Evolutionary conservation across 2,329 filamentous ascomycete species (phyloP).

Genomic region (Scytalidium lignicola): DNA sequence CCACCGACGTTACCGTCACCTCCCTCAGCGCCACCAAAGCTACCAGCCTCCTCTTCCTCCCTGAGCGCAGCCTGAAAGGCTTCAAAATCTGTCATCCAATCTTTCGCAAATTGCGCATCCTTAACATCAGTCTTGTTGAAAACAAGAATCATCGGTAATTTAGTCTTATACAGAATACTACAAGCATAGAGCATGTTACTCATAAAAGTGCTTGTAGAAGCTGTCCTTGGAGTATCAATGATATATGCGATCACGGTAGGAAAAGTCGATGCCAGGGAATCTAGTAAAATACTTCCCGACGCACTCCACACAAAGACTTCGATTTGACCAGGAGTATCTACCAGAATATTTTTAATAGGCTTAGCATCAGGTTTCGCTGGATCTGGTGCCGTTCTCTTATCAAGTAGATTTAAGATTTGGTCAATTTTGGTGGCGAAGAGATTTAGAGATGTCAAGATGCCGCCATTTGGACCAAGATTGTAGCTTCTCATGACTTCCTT

Average conservation of each 20-base stretch:
- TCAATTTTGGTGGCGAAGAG: slow-evolving; percentile 98
- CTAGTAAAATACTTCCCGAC: slow-evolving; percentile 87
- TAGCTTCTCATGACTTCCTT: slow-evolving; percentile 99
- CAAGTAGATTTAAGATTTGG: slow-evolving; percentile 81
- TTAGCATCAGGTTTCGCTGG: slow-evolving; percentile 54
- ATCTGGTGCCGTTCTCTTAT: slow-evolving; percentile 74
- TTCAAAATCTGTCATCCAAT: slow-evolving; percentile 99
- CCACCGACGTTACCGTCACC: slow-evolving; percentile 52
- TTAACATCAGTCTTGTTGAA: slow-evolving; percentile 99
- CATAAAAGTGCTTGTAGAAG: slow-evolving; percentile 96
- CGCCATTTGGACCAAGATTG: slow-evolving; percentile 94
- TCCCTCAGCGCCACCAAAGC: slow-evolving; percentile 68
- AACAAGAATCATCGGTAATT: slow-evolving; percentile 95
- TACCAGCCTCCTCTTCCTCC: slow-evolving; percentile 72
- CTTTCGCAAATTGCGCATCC: slow-evolving; percentile 83
- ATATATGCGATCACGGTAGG: slow-evolving; percentile 97
- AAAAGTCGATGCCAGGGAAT: slow-evolving; percentile 87
- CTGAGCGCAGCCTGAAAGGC: slow-evolving; percentile 84
- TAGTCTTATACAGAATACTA: slow-evolving; percentile 98
- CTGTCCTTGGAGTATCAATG: slow-evolving; percentile 91
- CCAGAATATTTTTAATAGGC: slow-evolving; percentile 75
- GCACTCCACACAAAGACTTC: slow-evolving; percentile 99
- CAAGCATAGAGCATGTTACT: slow-evolving; percentile 99
- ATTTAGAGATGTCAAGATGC: slow-evolving; percentile 91
- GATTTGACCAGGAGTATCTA: slow-evolving; percentile 96